A percentile compares a stretch with the other conserved stretches of the same genome.
These are phyloP conservation scores for Flaveria robusta DNA, from an alignment of 129 eudicot genomes.

Conservation along the genomic window DNA sequence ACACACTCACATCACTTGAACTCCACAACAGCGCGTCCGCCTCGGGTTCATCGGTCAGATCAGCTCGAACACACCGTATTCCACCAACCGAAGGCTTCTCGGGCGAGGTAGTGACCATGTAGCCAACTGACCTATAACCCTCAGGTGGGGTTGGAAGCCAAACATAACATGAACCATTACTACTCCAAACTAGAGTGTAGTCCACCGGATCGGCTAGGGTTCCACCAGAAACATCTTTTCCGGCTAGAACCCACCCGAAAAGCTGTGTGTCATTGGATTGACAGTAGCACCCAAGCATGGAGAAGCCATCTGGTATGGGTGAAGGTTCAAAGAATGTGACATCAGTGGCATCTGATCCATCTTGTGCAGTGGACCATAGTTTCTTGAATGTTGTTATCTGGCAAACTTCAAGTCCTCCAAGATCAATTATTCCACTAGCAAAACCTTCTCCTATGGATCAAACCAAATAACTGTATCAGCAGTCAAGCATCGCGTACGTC, in stretches of 20 bases:
- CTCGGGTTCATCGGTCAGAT: slow-evolving; percentile 48
- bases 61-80: slow-evolving; percentile 51
- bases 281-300: slow-evolving; percentile 44
- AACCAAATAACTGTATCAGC: neutral
- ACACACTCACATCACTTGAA: slow-evolving; percentile 28
- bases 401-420: slow-evolving; percentile 53
- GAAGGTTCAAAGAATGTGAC: slow-evolving; percentile 53
- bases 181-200: slow-evolving; percentile 58
- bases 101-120: slow-evolving; percentile 44
- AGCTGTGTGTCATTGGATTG: slow-evolving; percentile 46
- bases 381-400: slow-evolving; percentile 47
- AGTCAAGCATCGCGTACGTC: too few species aligned
- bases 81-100: slow-evolving; percentile 48
- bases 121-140: slow-evolving; percentile 52
- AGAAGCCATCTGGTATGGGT: slow-evolving; percentile 50
- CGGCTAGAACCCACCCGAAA: slow-evolving; percentile 59
- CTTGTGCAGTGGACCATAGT: slow-evolving; percentile 47
- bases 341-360: slow-evolving; percentile 32
- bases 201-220: slow-evolving; percentile 47
- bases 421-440: slow-evolving; percentile 52
- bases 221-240: slow-evolving; percentile 46
- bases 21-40: slow-evolving; percentile 42
- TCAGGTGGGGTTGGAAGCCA: slow-evolving; percentile 65
- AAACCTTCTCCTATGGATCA: slow-evolving; percentile 43
- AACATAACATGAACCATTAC: slow-evolving; percentile 38